These are phyloP conservation scores for Ilex asprella DNA, from an alignment of 257 asterid species.

Conservation along the genomic window DNA sequence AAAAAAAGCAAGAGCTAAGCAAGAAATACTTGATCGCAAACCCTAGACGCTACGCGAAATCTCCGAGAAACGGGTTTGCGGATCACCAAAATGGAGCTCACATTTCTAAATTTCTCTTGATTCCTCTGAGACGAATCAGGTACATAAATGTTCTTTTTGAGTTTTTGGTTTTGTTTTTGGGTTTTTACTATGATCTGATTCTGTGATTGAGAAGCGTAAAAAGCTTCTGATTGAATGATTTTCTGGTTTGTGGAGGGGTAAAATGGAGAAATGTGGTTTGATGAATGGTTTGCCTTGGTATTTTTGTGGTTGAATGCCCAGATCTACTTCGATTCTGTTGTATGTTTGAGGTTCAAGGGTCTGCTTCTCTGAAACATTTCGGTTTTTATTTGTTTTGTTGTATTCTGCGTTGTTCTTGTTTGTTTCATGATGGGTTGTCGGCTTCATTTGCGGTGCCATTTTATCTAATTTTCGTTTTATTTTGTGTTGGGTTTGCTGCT, in stretches of 20 bases:
- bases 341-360: constrained; percentile 2
- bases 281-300: background rate
- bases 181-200: no score
- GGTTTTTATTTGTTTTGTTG: constrained; percentile 6
- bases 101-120: background rate
- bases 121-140: no score
- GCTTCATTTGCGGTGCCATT: no score
- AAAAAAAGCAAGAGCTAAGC: no score
- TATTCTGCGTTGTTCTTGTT: background rate
- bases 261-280: background rate
- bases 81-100: constrained; percentile 26
- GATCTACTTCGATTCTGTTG: constrained; percentile 30
- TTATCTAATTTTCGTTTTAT: no score
- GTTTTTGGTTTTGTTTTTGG: no score
- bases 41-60: constrained; percentile 31
- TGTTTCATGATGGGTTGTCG: background rate
- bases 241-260: background rate
- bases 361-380: no score
- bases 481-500: no score
- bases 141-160: no score
- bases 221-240: no score
- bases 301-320: constrained; percentile 29
- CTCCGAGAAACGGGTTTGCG: constrained; percentile 33
- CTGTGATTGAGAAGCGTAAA: no score
- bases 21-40: constrained; percentile 31